These are phyloP conservation scores for Candida sp. DNA, from an alignment of 1,139 yeast genomes.

Conservation along the genomic window DNA sequence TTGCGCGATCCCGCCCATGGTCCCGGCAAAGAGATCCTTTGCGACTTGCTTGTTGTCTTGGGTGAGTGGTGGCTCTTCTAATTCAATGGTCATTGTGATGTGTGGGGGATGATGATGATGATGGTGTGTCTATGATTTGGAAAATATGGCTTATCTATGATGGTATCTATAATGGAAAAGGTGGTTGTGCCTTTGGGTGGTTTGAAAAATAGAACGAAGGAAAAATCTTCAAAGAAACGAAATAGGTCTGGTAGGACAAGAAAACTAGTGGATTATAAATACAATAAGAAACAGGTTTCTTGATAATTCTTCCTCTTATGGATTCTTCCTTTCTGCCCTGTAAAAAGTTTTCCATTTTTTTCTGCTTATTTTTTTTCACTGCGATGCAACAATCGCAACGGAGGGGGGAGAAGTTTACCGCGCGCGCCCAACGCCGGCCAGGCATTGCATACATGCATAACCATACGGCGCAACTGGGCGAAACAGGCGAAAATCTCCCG, in stretches of 20 bases:
- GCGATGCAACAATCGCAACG: background rate
- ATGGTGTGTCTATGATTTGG: background rate
- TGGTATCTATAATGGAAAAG: background rate
- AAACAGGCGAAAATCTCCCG: background rate
- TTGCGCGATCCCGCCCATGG: constrained; percentile 94
- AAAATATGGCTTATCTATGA: background rate
- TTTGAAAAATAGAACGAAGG: background rate
- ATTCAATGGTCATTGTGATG: constrained; percentile 41
- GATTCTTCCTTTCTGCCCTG: background rate
- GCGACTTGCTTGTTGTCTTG: constrained; percentile 56
- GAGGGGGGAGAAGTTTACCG: background rate
- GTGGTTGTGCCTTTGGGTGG: background rate
- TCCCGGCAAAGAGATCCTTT: constrained; percentile 89
- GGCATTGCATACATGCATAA: background rate
- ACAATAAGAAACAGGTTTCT: too few species aligned
- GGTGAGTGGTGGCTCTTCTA: constrained; percentile 50
- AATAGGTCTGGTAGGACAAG: too few species aligned
- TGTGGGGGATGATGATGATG: background rate
- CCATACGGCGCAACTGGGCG: background rate
- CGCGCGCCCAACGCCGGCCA: too few species aligned
- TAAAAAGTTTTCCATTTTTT: background rate
- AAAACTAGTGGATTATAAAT: too few species aligned
- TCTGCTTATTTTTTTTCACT: background rate
- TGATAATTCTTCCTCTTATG: too few species aligned
- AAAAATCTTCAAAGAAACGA: background rate